Percentiles rank a stretch among this genome's conserved stretches.
Evolutionary conservation across 2,329 filamentous ascomycete genomes (phyloP).

Genomic region (Proliferodiscus dingleyae): DNA sequence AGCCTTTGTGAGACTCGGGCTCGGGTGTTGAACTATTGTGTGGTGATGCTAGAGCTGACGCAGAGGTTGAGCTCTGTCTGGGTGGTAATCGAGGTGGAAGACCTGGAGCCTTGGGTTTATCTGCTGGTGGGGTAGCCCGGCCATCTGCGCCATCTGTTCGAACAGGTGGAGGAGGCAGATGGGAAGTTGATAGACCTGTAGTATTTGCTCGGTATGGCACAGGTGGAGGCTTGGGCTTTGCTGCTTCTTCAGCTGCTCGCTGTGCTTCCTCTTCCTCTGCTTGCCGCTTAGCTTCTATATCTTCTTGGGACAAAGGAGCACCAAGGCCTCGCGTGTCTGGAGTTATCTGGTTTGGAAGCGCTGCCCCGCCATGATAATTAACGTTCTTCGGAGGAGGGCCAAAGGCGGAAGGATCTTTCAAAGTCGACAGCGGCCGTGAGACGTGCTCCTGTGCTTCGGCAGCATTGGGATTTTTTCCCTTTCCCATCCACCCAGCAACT

Average conservation of each 20-base stretch:
- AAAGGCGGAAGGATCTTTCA: conserved; percentile 62
- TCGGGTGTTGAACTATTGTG: conserved; percentile 18
- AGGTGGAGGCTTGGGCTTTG: conserved; percentile 38
- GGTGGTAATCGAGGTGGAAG: conserved; percentile 59
- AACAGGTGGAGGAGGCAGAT: conserved; percentile 57
- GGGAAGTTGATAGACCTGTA: conserved; percentile 53
- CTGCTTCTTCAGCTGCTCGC: conserved; percentile 26
- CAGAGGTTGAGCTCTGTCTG: conserved; percentile 34
- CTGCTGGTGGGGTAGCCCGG: conserved; percentile 20
- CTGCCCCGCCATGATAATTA: conserved; percentile 28
- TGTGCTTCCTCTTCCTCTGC: conserved; percentile 26
- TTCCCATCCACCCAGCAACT: conserved; percentile 33
- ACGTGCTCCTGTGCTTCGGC: conserved; percentile 22
- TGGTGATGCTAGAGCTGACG: conserved; percentile 39
- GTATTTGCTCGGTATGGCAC: conserved; percentile 58
- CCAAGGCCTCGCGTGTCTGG: conserved; percentile 37
- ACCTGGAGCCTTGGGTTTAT: conserved; percentile 28
- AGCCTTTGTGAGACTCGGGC: conserved; percentile 29
- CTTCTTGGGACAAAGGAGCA: conserved; percentile 38
- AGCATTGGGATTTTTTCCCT: conserved; percentile 27
- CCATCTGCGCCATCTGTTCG: conserved; percentile 33
- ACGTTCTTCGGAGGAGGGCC: conserved; percentile 59
- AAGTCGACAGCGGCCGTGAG: conserved; percentile 48
- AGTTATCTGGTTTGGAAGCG: conserved; percentile 26
- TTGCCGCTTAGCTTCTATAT: conserved; percentile 30